Percentiles rank a stretch among this genome's conserved stretches.
These are phyloP conservation scores for Penicillium malachiteum DNA, from an alignment of 495 filamentous ascomycete species.

Conservation along the genomic window DNA sequence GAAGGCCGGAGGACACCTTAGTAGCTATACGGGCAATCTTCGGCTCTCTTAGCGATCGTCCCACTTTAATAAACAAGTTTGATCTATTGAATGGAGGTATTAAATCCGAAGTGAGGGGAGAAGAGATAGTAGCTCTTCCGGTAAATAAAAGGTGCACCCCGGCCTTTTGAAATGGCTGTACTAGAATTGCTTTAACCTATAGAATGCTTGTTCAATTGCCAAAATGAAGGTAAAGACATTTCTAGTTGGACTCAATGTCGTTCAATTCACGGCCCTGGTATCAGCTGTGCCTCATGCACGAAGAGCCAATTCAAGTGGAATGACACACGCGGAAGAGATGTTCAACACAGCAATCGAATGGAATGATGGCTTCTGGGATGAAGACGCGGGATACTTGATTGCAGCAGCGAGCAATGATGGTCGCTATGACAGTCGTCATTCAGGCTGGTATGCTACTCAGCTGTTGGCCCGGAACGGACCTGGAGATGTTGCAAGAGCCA, in stretches of 20 bases:
- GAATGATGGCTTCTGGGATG: slow-evolving; percentile 20
- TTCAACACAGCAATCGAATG: slow-evolving; percentile 23
- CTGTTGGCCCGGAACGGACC: slow-evolving; percentile 37
- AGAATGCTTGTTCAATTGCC: too few relatives aligned
- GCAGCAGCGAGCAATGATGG: slow-evolving; percentile 10
- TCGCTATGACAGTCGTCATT: slow-evolving; percentile 33
- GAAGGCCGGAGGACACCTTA: neutral
- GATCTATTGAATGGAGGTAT: neutral
- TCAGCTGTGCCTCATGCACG: slow-evolving; percentile 1
- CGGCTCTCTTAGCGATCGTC: neutral
- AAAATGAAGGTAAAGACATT: neutral
- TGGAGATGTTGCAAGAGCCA: slow-evolving; percentile 33
- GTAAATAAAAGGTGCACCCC: too few relatives aligned
- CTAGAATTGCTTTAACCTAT: too few relatives aligned
- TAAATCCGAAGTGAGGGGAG: neutral
- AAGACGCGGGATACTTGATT: slow-evolving; percentile 17
- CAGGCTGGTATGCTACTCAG: slow-evolving; percentile 41
- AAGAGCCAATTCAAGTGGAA: neutral
- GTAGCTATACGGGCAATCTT: neutral
- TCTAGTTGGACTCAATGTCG: neutral
- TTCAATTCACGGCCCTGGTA: neutral
- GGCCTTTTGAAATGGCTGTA: too few relatives aligned
- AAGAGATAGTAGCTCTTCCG: too few relatives aligned
- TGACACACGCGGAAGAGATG: slow-evolving; percentile 16
- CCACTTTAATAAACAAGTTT: neutral